phyloP scores from a whole-genome alignment of 2,329 filamentous ascomycete species.

The Cadophora luteo-olivacea region DNA sequence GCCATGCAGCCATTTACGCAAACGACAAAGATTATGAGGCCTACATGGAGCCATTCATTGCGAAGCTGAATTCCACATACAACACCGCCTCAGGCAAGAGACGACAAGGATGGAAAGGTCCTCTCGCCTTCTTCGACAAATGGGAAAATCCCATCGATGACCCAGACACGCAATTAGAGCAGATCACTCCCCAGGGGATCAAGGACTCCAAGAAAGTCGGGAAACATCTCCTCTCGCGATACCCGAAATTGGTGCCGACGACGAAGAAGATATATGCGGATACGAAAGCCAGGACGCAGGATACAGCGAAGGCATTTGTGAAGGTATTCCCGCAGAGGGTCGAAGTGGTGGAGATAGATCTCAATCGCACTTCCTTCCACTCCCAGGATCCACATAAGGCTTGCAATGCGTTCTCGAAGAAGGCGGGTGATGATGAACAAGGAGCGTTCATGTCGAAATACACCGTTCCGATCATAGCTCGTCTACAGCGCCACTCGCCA shows the following conservation, averaged over 20 bases:
- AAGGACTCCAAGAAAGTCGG: slow-evolving; percentile 41
- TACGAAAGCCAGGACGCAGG: slow-evolving; percentile 42
- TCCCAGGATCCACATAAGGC: slow-evolving; percentile 54
- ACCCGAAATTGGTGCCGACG: slow-evolving; percentile 40
- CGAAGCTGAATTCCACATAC: slow-evolving; percentile 62
- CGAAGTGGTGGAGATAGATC: slow-evolving; percentile 44
- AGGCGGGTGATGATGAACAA: slow-evolving; percentile 38
- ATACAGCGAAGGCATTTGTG: slow-evolving; percentile 41
- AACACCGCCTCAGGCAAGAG: slow-evolving; percentile 24
- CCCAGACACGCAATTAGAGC: slow-evolving; percentile 41
- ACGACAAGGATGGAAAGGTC: slow-evolving; percentile 39
- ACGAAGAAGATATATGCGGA: slow-evolving; percentile 43
- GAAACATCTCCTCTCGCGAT: slow-evolving; percentile 40
- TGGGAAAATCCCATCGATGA: slow-evolving; percentile 43
- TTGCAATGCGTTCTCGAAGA: slow-evolving; percentile 60
- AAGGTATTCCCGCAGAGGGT: slow-evolving; percentile 41
- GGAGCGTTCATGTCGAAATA: slow-evolving; percentile 57
- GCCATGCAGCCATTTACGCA: slow-evolving; percentile 66
- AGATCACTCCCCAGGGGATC: slow-evolving; percentile 42
- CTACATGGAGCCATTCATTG: slow-evolving; percentile 62
- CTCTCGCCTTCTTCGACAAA: slow-evolving; percentile 39
- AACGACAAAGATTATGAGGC: slow-evolving; percentile 65
- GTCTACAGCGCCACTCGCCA: slow-evolving; percentile 59
- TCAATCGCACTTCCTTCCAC: slow-evolving; percentile 60
- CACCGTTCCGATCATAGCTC: slow-evolving; percentile 64